A percentile compares a stretch with the other conserved stretches of the same genome.
These are phyloP conservation scores for Nicotiana tabacum DNA, from an alignment of 257 asterid genomes.

Conservation along the genomic window DNA sequence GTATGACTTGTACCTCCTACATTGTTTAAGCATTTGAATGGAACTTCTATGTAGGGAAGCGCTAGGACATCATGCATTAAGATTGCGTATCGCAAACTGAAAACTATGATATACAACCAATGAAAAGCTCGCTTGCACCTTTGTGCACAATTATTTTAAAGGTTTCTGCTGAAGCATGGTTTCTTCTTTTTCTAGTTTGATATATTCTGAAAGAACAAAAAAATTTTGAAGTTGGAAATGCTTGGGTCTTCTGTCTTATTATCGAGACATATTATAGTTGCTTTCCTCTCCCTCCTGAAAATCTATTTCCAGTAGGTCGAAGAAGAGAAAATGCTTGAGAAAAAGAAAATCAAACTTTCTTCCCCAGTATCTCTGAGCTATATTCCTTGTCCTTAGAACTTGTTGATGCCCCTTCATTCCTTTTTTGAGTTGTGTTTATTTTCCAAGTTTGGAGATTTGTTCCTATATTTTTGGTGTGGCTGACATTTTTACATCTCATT, in stretches of 20 bases:
- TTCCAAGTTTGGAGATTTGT: background rate
- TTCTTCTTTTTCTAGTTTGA: background rate
- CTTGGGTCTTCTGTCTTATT: background rate
- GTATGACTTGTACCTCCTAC: background rate
- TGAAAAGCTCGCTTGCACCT: background rate
- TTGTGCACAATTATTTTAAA: background rate
- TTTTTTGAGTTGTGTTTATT: background rate
- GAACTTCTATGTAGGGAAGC: slow-evolving; percentile 4
- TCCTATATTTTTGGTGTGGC: background rate
- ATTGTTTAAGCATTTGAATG: background rate
- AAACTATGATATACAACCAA: background rate
- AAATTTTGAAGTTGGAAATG: background rate
- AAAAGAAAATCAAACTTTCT: background rate
- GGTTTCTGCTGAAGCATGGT: background rate
- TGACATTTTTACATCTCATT: background rate
- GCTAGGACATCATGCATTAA: background rate
- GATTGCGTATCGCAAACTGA: background rate
- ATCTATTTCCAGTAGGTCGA: background rate
- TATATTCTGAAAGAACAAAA: background rate
- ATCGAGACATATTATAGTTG: background rate
- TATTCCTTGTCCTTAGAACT: background rate
- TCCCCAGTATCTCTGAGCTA: background rate
- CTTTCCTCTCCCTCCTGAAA: background rate
- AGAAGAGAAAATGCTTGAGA: background rate
- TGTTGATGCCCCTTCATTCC: background rate